Evolutionary conservation across 768 basidiomycete genomes (phyloP), one percentile per base, ranked within the genome.

Genomic region (Kondoa malvinella): DNA sequence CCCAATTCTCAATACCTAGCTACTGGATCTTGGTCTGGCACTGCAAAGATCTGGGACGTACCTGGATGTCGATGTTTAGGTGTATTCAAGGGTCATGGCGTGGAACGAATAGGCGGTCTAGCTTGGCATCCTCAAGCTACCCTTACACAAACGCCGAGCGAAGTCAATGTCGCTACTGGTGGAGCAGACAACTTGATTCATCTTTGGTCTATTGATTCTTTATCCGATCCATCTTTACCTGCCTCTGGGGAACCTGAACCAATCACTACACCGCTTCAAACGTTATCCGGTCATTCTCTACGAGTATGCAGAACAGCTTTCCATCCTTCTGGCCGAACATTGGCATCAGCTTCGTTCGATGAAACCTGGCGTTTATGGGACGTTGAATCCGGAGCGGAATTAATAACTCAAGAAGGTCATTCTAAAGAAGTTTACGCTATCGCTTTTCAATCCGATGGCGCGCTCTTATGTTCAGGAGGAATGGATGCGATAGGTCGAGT

Each of bases 321-420:
- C 78, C 95, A 99, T 77, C 92, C 95, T 1, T 94, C 91, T 0
- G 95, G 95, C 1, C 79, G 86, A 58, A 97, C 92, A 76, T 83
- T 95, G 31, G 92, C 88, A 1, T 92, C 90, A 69, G 92, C 95
- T 0, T 90, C 89, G 71, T 97, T 92, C 73, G 95, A 99, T 77
- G 94, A 89, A 17, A 89, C 94, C 30, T 99, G 95, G 95, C 81
- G 95, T 57, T 77, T 97, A 65, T 99, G 95, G 95, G 94, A 99
- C 77, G 86, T 91, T 16, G 81, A 82, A 64, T 88, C 85, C 0
- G 80, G 85, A 1, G 85, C 85, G 76, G 90, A 95, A 73, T 70
- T 74, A 57, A 76, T 99, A 14, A 77, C 92, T 14, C 95, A 99
- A 77, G 92, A 97, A 77, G 95, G 95, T 0, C 95, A 99, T 75